Base-by-base conservation (phyloP, 768 basidiomycete genomes). In the Auricularia sp. region DNA sequence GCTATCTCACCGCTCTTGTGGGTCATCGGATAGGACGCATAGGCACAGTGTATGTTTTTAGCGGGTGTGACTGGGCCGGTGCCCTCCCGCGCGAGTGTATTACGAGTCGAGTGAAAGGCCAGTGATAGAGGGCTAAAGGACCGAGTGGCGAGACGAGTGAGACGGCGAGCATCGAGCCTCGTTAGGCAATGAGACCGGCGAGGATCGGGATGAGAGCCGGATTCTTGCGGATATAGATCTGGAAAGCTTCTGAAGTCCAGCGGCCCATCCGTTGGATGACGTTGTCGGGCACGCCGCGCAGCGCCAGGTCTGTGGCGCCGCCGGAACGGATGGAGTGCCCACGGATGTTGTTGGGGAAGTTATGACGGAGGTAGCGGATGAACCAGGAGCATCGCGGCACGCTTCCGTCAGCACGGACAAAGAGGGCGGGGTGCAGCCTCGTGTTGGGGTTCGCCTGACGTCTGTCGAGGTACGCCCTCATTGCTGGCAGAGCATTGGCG, bases 231-330 rank as follows among this genome's bases (percentile, higher is more conserved):
- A 66, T 56, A 39, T 64, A 64, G 24, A 51, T 51, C 45, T 44
- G 45, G 61, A 63, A 66, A 4, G 65, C 44, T 5, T 63, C 63
- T 16, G 65, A 63, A 7, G 65, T 33, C 65, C 65, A 66, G 3
- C 54, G 62, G 11, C 63, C 47, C 1, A 62, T 39, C 7, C 34
- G 47, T 39, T 66, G 65, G 13, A 66, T 66, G 34, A 24, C 18
- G n/a, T 64, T 34, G 36, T 63, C 54, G n/a, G 65, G 47, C 24
- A 66, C 54, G 5, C 65, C 65, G 34, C 62, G 36, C 14, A 66
- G 62, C 0, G 65, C 65, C 13, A 66, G 36, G 3, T 61, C 65
- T 10, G 63, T 63, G 1, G 65, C 62, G 29, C 65, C 65, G 8
- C 65, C 65, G 3, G 65, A 42, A 14, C 62, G 35, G 2, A 65